Evolutionary conservation across 1,284 basidiomycete genomes (phyloP).

Genomic region (Taiwanofungus camphoratus): DNA sequence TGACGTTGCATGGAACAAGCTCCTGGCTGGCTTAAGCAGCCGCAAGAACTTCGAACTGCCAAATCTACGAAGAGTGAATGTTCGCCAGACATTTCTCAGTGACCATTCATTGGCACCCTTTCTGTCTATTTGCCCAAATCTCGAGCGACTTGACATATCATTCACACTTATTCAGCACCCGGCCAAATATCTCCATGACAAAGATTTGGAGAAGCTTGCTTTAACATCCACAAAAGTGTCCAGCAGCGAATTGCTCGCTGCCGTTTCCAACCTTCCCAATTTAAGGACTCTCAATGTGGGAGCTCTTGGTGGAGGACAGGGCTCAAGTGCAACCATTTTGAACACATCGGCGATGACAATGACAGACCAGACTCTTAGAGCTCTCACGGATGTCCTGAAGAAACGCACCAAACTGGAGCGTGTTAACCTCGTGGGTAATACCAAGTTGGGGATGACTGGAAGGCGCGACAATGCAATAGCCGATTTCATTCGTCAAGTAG

Average conservation of each 20-base stretch:
- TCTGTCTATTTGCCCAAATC: constrained; percentile 41
- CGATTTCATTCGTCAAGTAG: constrained; percentile 46
- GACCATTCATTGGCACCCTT: constrained; percentile 41
- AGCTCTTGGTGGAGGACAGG: constrained; percentile 48
- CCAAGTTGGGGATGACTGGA: constrained; percentile 43
- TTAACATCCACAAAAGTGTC: constrained; percentile 52
- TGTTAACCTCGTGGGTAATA: constrained; percentile 58
- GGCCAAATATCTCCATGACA: constrained; percentile 17
- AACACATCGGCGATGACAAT: constrained; percentile 50
- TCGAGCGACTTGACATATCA: constrained; percentile 55
- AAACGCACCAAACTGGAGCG: constrained; percentile 37
- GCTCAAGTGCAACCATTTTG: constrained; percentile 37
- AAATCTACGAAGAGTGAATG: constrained; percentile 47
- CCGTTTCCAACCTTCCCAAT: constrained; percentile 34
- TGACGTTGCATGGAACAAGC: constrained; percentile 45
- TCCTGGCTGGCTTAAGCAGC: constrained; percentile 30
- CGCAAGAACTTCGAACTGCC: constrained; percentile 27
- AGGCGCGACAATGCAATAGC: constrained; percentile 34
- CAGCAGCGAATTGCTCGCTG: constrained; percentile 33
- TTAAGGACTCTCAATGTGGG: constrained; percentile 52
- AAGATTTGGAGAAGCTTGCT: constrained; percentile 49
- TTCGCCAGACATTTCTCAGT: constrained; percentile 49
- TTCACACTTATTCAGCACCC: constrained; percentile 51
- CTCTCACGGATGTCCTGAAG: constrained; percentile 39
- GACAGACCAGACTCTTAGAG: constrained; percentile 42